phyloP scores from a whole-genome alignment of 352 stramenopile species.

The Globisporangium echinulatum region DNA sequence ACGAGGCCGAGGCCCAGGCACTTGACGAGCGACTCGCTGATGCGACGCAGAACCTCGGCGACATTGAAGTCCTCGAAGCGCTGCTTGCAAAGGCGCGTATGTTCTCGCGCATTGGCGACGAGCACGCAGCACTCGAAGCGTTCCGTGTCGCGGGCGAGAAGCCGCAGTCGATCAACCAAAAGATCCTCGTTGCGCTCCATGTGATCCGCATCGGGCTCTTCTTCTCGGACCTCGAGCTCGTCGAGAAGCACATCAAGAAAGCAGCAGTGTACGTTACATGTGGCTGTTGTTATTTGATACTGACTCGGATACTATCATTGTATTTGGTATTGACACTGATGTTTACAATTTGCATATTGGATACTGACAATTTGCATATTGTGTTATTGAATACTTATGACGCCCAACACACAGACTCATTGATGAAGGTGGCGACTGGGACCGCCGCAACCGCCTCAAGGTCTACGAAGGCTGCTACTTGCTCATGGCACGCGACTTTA shows the following conservation, averaged over 20 bases:
- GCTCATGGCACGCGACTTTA: conserved; percentile 92
- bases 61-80: conserved; percentile 97
- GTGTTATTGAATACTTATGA: too few relatives aligned
- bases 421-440: conserved; percentile 97
- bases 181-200: conserved; percentile 96
- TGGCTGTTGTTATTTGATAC: too few relatives aligned
- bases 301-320: too few relatives aligned
- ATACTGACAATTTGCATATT: neutral
- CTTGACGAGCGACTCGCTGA: conserved; percentile 88
- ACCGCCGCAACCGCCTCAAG: conserved; percentile 97
- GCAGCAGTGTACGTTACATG: conserved; percentile 48
- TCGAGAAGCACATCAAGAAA: conserved; percentile 86
- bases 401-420: conserved; percentile 47
- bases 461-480: conserved; percentile 96
- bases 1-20: conserved; percentile 60
- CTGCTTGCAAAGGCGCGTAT: conserved; percentile 92
- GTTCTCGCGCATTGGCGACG: conserved; percentile 91
- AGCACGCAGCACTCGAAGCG: conserved; percentile 86
- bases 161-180: conserved; percentile 96
- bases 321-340: neutral
- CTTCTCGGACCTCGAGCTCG: conserved; percentile 78
- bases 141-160: conserved; percentile 90
- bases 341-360: neutral
- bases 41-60: conserved; percentile 94
- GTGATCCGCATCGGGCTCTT: conserved; percentile 87